These are phyloP conservation scores for Magnusiomyces starmeri DNA, from an alignment of 1,139 yeast species.

Conservation along the genomic window DNA sequence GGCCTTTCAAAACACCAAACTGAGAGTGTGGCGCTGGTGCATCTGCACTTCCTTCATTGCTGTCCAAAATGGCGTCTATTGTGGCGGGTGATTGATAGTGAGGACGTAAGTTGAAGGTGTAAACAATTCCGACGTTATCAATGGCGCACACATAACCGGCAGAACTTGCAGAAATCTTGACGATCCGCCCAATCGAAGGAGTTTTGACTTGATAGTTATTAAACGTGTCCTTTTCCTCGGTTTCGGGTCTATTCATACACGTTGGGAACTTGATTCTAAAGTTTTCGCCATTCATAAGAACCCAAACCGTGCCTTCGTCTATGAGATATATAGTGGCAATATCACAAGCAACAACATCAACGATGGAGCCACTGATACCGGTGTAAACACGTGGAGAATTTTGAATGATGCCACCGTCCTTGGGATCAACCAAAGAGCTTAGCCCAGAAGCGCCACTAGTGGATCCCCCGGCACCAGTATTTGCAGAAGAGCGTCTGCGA, in stretches of 20 bases:
- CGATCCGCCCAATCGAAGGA: conserved; percentile 17
- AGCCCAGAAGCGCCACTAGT: conserved; percentile 36
- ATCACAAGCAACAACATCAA: conserved; percentile 60
- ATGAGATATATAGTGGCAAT: conserved; percentile 63
- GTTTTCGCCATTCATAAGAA: conserved; percentile 54
- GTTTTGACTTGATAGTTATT: not conserved
- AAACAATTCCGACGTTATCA: conserved; percentile 30
- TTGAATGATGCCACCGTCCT: conserved; percentile 20
- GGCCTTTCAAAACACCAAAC: conserved; percentile 8
- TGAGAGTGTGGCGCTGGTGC: conserved; percentile 3
- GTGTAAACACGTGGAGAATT: conserved; percentile 12
- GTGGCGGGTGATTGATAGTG: conserved; percentile 6
- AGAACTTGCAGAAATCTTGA: conserved; percentile 22
- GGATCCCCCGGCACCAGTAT: conserved; percentile 19
- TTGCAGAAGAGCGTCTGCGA: not conserved
- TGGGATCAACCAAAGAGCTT: not conserved
- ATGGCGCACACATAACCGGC: conserved; percentile 29
- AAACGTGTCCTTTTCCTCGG: not conserved
- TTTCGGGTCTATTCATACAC: conserved; percentile 2
- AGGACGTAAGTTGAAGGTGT: conserved; percentile 23
- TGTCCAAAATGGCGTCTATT: not conserved
- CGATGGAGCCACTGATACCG: conserved; percentile 28
- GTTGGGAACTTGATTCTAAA: conserved; percentile 23
- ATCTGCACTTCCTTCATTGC: not conserved
- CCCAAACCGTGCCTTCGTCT: conserved; percentile 46